Conservation (phyloP, 352 stramenopile genomes). For the Globisporangium parvum region DNA sequence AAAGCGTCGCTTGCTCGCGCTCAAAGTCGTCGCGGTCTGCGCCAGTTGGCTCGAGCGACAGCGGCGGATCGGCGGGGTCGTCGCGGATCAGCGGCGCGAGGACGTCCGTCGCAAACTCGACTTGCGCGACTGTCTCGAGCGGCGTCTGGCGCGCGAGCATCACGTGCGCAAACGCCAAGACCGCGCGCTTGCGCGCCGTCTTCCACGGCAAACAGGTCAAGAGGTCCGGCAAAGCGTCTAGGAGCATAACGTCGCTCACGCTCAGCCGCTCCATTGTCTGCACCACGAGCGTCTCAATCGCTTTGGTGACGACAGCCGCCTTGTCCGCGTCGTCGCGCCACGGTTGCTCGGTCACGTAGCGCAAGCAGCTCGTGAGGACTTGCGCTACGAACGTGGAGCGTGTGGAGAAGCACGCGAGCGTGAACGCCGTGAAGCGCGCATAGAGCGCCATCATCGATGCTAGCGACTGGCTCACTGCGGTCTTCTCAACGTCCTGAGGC, state of each 20-base stretch:
- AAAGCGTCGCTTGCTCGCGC: constrained; percentile 87
- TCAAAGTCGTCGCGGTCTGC: constrained; percentile 50
- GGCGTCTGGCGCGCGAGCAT: constrained; percentile 35
- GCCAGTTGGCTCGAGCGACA: constrained; percentile 16
- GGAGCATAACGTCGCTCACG: constrained; percentile 29
- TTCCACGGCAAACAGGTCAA: constrained; percentile 44
- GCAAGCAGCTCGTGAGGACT: constrained; percentile 24
- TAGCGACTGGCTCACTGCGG: neutral
- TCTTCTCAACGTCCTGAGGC: too few species aligned
- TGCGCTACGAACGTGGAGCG: constrained; percentile 22
- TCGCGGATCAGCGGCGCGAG: constrained; percentile 90
- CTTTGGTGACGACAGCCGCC: constrained; percentile 4
- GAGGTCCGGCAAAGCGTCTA: constrained; percentile 32
- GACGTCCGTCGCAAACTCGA: constrained; percentile 59
- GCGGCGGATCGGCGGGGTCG: constrained; percentile 33
- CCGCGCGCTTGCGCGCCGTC: constrained; percentile 45
- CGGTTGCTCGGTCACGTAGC: constrained; percentile 20
- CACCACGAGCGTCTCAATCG: constrained; percentile 15
- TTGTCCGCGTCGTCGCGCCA: constrained; percentile 4
- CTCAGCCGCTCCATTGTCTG: constrained; percentile 19
- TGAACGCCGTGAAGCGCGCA: constrained; percentile 46
- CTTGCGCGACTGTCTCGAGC: constrained; percentile 28
- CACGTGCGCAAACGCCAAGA: constrained; percentile 38
- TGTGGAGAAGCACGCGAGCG: constrained; percentile 24
- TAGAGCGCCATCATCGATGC: constrained; percentile 40